These are phyloP conservation scores for Colletotrichum musicola DNA, from an alignment of 2,329 filamentous ascomycete genomes.

Conservation along the genomic window DNA sequence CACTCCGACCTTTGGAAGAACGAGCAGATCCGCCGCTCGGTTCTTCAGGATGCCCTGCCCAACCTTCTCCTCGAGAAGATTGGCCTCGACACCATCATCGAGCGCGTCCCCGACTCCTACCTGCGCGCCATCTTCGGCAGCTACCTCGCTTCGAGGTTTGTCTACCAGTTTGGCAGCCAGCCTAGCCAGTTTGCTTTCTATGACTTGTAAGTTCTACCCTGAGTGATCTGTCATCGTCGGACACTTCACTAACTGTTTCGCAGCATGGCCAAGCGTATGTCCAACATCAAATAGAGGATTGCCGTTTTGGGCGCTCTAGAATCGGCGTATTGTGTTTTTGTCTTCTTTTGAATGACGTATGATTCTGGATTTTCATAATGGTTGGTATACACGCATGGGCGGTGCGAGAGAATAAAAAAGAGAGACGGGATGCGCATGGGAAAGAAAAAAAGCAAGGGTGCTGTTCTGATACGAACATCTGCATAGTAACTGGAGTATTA, in stretches of 20 bases:
- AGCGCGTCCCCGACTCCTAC: conserved; percentile 91
- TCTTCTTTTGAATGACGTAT: conserved; percentile 14
- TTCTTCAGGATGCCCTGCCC: conserved; percentile 88
- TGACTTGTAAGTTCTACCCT: conserved; percentile 80
- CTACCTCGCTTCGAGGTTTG: conserved; percentile 93
- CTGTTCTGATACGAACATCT: conserved; percentile 1
- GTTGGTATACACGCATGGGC: conserved; percentile 30
- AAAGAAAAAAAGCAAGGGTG: conserved; percentile 17
- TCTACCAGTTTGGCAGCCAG: conserved; percentile 93
- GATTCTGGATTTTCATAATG: conserved; percentile 8
- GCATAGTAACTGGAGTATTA: conserved; percentile 35
- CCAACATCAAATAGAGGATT: conserved; percentile 52
- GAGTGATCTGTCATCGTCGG: too few relatives aligned
- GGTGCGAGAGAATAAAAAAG: conserved; percentile 12
- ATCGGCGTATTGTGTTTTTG: conserved; percentile 2
- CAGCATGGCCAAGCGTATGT: conserved; percentile 76
- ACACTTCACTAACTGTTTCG: conserved; percentile 14
- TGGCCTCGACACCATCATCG: conserved; percentile 87
- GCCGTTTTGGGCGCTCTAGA: background rate
- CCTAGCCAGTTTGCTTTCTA: conserved; percentile 99
- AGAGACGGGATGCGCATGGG: conserved; percentile 7
- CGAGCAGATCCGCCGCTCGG: conserved; percentile 78
- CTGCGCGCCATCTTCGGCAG: conserved; percentile 95
- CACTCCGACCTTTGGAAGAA: conserved; percentile 93
- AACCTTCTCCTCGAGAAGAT: conserved; percentile 88